These are phyloP conservation scores for Albatrellus sp. DNA, from an alignment of 1,284 basidiomycete genomes.

Conservation along the genomic window DNA sequence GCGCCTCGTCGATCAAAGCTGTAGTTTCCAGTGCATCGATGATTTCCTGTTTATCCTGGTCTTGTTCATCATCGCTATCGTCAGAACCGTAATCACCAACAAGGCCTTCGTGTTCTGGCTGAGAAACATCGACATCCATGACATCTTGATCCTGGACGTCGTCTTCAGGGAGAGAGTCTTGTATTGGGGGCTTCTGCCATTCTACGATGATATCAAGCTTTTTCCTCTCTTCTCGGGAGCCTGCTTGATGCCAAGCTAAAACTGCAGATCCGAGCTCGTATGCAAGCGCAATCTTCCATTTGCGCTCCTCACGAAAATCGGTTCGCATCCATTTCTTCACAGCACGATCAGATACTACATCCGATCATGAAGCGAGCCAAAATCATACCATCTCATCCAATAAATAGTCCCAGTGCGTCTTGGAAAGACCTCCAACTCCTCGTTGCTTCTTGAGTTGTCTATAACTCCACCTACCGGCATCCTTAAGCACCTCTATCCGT, in stretches of 20 bases:
- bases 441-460: constrained; percentile 93
- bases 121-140: constrained; percentile 12
- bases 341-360: neutral
- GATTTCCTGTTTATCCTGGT: constrained; percentile 36
- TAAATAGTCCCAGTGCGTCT: constrained; percentile 93
- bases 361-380: neutral
- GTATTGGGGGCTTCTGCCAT: constrained; percentile 37
- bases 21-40: constrained; percentile 46
- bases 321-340: constrained; percentile 89
- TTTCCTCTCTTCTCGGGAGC: constrained; percentile 50
- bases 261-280: constrained; percentile 78
- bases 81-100: constrained; percentile 25
- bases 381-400: constrained; percentile 87
- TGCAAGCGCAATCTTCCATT: constrained; percentile 86
- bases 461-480: constrained; percentile 80
- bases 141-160: constrained; percentile 14
- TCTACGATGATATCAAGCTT: constrained; percentile 57
- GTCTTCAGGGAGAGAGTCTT: constrained; percentile 14
- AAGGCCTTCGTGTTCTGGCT: constrained; percentile 15
- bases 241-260: constrained; percentile 78
- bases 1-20: constrained; percentile 35
- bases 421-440: constrained; percentile 64
- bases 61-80: constrained; percentile 50
- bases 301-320: constrained; percentile 89
- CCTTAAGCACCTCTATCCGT: constrained; percentile 77